Conservation (phyloP, 352 stramenopile species). For the Elongisporangium prolatum region DNA sequence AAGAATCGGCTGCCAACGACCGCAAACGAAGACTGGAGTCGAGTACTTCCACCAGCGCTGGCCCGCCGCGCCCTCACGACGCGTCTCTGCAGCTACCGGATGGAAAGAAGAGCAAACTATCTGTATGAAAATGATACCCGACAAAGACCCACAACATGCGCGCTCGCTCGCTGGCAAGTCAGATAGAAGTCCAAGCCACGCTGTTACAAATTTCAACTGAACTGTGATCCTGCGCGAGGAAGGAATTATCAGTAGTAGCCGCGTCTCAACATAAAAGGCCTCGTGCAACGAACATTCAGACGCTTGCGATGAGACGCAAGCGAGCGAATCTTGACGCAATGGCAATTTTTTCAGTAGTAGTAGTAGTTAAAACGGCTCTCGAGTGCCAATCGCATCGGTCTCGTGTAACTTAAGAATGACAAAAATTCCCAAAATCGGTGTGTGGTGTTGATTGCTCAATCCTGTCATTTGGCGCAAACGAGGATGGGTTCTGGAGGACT, state of each 20-base stretch:
- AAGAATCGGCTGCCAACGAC: slow-evolving; percentile 55
- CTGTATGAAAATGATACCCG: slow-evolving; percentile 21
- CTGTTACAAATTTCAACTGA: background rate
- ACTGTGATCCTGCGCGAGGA: background rate
- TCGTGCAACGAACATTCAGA: background rate
- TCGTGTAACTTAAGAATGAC: background rate
- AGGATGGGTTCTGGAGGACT: too few species aligned
- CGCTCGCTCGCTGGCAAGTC: background rate
- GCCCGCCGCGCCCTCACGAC: slow-evolving; percentile 9
- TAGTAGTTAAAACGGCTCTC: background rate
- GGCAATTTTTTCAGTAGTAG: background rate
- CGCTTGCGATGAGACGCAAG: background rate
- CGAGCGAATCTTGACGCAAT: background rate
- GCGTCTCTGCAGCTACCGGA: slow-evolving; percentile 21
- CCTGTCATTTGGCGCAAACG: too few species aligned
- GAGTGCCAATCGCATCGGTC: background rate
- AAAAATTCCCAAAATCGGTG: background rate
- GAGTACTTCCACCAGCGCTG: slow-evolving; percentile 1
- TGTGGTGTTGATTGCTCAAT: background rate
- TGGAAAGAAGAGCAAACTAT: slow-evolving; percentile 58
- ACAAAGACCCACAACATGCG: background rate
- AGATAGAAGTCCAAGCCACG: background rate
- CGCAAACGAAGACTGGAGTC: slow-evolving; percentile 56
- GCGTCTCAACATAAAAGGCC: background rate
- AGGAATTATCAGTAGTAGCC: background rate